Conservation (phyloP, 1,284 basidiomycete species). For the Ceraceosorus guamensis region DNA sequence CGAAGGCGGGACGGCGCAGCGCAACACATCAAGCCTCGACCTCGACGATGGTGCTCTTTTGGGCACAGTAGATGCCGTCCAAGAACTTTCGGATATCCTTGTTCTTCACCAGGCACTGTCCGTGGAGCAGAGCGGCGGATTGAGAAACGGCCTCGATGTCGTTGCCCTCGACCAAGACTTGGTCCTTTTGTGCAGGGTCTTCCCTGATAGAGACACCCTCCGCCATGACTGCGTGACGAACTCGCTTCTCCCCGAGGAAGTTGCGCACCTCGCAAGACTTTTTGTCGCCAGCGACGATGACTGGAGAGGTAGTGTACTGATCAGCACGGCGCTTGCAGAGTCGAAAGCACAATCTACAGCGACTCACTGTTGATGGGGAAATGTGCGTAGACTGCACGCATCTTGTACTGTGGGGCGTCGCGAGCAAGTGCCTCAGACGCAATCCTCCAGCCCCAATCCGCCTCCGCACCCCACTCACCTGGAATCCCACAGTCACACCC, state of each 20-base stretch:
- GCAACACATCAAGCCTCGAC: conserved; percentile 56
- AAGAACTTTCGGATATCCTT: conserved; percentile 55
- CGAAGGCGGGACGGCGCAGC: too few species aligned
- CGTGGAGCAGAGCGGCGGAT: conserved; percentile 46
- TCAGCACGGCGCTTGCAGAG: too few species aligned
- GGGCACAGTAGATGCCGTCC: conserved; percentile 76
- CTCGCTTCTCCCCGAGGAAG: conserved; percentile 88
- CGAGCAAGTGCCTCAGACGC: not conserved
- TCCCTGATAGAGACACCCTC: conserved; percentile 78
- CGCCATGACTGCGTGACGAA: conserved; percentile 87
- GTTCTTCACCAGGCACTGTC: conserved; percentile 45
- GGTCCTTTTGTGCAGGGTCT: conserved; percentile 90
- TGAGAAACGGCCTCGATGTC: conserved; percentile 52
- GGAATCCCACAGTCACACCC: conserved; percentile 78
- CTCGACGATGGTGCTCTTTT: conserved; percentile 57
- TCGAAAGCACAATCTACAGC: too few species aligned
- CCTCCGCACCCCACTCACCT: not conserved
- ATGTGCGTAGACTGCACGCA: conserved; percentile 84
- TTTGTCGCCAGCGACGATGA: conserved; percentile 77
- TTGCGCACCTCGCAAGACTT: conserved; percentile 87
- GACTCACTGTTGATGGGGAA: conserved; percentile 99
- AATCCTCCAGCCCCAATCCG: too few species aligned
- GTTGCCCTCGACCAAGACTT: conserved; percentile 51
- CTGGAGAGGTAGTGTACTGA: too few species aligned
- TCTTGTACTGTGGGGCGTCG: conserved; percentile 68